Evolutionary conservation across 2,329 filamentous ascomycete species (phyloP), one percentile per base, ranked within the genome.

Genomic region (Trichocomaceae sp.): DNA sequence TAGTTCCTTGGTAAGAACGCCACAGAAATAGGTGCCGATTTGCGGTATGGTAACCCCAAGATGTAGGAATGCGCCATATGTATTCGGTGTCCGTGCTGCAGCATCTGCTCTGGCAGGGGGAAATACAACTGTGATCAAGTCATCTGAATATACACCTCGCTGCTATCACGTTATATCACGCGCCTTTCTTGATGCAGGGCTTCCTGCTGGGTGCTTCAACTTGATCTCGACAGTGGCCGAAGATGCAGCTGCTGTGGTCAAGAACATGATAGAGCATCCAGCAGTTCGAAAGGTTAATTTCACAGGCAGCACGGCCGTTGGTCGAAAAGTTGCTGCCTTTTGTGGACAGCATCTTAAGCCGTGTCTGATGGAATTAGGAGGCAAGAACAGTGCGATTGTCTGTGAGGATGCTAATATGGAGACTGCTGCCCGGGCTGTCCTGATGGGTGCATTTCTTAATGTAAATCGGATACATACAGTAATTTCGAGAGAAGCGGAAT

Each of bases 1-100:
- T 93, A 66, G 86, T 86, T 1, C 87, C 89, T 8, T 95, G 89
- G 88, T 89, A n/a, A n/a, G n/a, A n/a, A n/a, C n/a, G n/a, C n/a
- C n/a, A n/a, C n/a, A n/a, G n/a, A n/a, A n/a, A n/a, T n/a, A n/a
- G n/a, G n/a, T n/a, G n/a, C n/a, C n/a, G n/a, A n/a, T n/a, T n/a
- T n/a, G n/a, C n/a, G n/a, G n/a, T n/a, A n/a, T n/a, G n/a, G n/a
- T n/a, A n/a, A n/a, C n/a, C n/a, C n/a, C n/a, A n/a, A n/a, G n/a
- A n/a, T 8, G 20, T 51, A 79, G 77, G 77, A 78, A 83, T 59
- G 79, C 79, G 0, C 80, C 77, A 0, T 75, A 75, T 51, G 75
- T 77, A 50, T 72, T 80, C 46, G 77, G 76, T 0, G 63, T 73
- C 29, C 72, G 77, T 26, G 70, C 75, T 1, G 72, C 87, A 12